Percentiles rank a stretch among this genome's conserved stretches.
Conservation (phyloP, 176 grass and related monocot genomes). For the Oropetium thomaeum region DNA sequence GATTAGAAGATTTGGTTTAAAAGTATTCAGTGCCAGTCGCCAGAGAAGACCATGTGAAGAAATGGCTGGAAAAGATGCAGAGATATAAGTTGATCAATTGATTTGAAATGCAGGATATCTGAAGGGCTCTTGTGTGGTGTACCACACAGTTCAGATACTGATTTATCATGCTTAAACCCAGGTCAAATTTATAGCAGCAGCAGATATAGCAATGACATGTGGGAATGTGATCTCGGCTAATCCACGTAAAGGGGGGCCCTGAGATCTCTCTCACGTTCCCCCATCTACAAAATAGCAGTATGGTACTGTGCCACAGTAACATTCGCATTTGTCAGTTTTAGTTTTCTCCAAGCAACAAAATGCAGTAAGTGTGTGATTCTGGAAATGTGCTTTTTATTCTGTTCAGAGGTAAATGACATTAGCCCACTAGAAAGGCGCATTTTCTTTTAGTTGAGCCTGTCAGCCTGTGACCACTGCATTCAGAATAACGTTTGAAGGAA, state of each 20-base stretch:
- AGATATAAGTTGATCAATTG: background rate
- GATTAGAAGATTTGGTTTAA: background rate
- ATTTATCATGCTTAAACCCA: background rate
- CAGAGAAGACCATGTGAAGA: background rate
- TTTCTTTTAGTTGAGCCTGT: background rate
- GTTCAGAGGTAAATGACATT: background rate
- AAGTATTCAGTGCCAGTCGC: background rate
- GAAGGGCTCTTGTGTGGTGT: no score
- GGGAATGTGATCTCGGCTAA: no score
- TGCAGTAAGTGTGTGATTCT: background rate
- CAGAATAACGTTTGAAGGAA: background rate
- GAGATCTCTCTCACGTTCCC: no score
- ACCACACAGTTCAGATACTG: background rate
- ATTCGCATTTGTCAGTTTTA: background rate
- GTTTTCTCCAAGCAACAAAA: background rate
- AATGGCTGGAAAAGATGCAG: background rate
- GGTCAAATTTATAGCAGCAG: background rate
- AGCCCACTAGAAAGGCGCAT: background rate
- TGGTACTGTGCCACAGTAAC: background rate
- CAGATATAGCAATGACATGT: background rate
- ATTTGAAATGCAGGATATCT: background rate
- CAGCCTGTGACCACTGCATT: background rate
- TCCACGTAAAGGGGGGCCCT: no score
- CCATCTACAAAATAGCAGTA: background rate
- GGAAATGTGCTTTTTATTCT: background rate